phyloP scores from a whole-genome alignment of 176 grass and related monocot genomes.

The Oryza punctata region DNA sequence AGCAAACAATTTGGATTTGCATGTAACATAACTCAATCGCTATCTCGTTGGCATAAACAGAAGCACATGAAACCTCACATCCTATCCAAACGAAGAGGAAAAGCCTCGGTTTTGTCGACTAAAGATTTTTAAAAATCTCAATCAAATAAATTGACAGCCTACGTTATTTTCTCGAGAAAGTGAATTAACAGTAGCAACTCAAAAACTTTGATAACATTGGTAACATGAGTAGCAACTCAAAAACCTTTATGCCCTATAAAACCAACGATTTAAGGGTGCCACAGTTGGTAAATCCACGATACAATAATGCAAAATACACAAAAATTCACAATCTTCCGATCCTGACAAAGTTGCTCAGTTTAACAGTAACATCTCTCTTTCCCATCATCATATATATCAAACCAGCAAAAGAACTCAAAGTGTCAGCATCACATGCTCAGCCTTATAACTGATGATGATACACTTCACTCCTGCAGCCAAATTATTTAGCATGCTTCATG shows the following conservation, averaged over 20 bases:
- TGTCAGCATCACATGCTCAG: conserved; percentile 34
- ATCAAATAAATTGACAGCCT: no score
- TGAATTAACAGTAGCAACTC: neutral
- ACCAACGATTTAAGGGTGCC: conserved; percentile 16
- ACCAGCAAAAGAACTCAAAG: conserved; percentile 32
- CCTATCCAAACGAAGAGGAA: no score
- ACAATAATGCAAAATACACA: conserved; percentile 28
- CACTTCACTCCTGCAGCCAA: conserved; percentile 20
- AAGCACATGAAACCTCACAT: no score
- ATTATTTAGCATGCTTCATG: conserved; percentile 31
- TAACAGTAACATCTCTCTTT: conserved; percentile 1
- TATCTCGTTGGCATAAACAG: no score
- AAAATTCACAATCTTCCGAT: conserved; percentile 4
- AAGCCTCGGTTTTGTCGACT: no score
- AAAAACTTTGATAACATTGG: neutral
- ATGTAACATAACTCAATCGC: no score
- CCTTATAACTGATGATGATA: conserved; percentile 23
- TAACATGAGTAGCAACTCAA: neutral
- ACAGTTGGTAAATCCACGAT: conserved; percentile 25
- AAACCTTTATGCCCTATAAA: conserved; percentile 20
- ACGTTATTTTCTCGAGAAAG: neutral
- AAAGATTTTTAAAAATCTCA: no score
- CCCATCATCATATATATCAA: conserved; percentile 26
- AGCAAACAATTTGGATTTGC: no score
- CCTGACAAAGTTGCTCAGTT: neutral